phyloP scores from a whole-genome alignment of 306 rosid genomes.

The Vigna trinervia region DNA sequence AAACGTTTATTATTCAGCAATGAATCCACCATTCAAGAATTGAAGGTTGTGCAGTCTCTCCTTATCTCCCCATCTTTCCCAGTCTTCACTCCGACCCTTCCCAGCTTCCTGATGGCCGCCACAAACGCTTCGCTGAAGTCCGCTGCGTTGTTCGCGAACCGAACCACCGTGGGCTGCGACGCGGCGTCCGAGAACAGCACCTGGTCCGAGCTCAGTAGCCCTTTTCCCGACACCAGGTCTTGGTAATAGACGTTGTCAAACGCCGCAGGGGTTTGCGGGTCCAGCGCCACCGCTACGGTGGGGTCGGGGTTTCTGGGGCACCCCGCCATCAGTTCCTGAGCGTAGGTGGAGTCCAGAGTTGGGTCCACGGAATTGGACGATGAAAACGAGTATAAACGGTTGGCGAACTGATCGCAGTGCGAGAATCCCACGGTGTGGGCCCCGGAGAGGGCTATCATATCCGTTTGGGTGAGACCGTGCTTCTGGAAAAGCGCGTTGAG shows the following conservation, averaged over 20 bases:
- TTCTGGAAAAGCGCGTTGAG: constrained; percentile 58
- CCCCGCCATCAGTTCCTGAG: constrained; percentile 38
- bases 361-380: constrained; percentile 52
- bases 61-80: constrained; percentile 67
- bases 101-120: constrained; percentile 75
- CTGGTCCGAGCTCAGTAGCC: constrained; percentile 67
- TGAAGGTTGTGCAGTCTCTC: constrained; percentile 66
- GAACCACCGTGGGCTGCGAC: constrained; percentile 53
- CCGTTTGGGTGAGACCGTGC: constrained; percentile 59
- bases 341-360: constrained; percentile 57
- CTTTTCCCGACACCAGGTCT: constrained; percentile 57
- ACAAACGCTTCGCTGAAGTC: constrained; percentile 63
- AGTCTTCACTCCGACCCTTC: constrained; percentile 78
- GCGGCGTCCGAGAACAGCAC: constrained; percentile 56
- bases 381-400: constrained; percentile 60
- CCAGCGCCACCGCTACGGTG: constrained; percentile 44
- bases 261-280: constrained; percentile 49
- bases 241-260: constrained; percentile 73
- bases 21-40: constrained; percentile 37
- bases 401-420: constrained; percentile 62
- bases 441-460: constrained; percentile 85
- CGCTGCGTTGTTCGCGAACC: constrained; percentile 57
- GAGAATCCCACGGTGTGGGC: constrained; percentile 86
- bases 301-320: constrained; percentile 68
- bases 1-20: background rate